Percentiles rank a stretch among this genome's conserved stretches.
Evolutionary conservation across 2,329 filamentous ascomycete genomes (phyloP).

Genomic region (Cercospora sp.): DNA sequence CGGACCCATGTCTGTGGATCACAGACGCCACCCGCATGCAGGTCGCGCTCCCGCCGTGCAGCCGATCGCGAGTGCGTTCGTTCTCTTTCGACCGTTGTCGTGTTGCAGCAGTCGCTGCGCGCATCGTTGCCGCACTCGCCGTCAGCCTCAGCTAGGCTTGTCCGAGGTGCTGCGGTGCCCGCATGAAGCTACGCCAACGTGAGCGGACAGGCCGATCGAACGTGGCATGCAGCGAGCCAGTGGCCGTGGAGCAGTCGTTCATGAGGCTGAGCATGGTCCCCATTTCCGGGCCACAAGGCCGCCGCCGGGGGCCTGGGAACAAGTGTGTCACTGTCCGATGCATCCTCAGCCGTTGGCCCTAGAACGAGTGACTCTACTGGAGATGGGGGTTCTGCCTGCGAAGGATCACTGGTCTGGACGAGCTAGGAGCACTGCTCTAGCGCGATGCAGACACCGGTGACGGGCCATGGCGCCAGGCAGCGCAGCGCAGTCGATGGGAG

Average conservation of each 20-base stretch:
- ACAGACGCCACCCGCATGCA: conserved; percentile 4
- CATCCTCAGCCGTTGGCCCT: neutral
- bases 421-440: neutral
- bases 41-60: neutral
- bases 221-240: neutral
- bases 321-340: neutral
- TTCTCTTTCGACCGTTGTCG: neutral
- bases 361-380: neutral
- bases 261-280: conserved; percentile 1
- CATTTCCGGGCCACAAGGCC: neutral
- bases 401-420: neutral
- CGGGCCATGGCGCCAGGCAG: neutral
- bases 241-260: conserved; percentile 12
- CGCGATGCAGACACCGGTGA: neutral
- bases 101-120: neutral
- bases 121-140: neutral
- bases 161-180: neutral
- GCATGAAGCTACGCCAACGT: neutral
- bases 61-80: neutral
- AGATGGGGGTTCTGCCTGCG: neutral
- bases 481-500: neutral
- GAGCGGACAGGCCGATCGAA: neutral
- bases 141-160: neutral
- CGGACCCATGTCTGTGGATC: neutral
- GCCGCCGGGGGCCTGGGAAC: neutral